Evolutionary conservation across 169 alveolate species (phyloP).

Genomic region (Cryptosporidium meleagridis): DNA sequence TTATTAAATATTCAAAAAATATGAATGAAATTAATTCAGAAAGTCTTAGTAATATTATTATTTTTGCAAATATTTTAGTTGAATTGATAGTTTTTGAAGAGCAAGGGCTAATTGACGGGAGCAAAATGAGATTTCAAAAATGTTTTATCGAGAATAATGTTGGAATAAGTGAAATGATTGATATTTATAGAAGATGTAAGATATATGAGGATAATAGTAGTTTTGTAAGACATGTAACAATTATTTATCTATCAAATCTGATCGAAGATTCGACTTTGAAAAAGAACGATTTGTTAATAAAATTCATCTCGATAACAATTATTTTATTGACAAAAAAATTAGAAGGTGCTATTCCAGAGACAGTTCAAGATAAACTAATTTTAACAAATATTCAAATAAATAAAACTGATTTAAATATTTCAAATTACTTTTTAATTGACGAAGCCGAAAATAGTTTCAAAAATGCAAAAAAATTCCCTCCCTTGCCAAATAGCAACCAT

Average conservation of each 20-base stretch:
- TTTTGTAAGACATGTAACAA: conserved; percentile 26
- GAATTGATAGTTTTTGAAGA: conserved; percentile 50
- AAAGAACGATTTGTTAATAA: conserved; percentile 38
- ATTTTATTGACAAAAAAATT: conserved; percentile 72
- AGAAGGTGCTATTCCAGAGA: conserved; percentile 25
- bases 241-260: conserved; percentile 53
- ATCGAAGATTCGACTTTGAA: conserved; percentile 48
- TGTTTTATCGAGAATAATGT: not conserved
- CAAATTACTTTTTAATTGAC: conserved; percentile 34
- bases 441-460: conserved; percentile 2
- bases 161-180: not conserved
- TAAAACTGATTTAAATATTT: conserved; percentile 14
- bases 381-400: not conserved
- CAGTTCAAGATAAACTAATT: not conserved
- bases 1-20: not conserved
- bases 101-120: conserved; percentile 42
- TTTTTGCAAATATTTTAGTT: conserved; percentile 15
- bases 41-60: not conserved
- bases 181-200: conserved; percentile 49
- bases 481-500: conserved; percentile 78
- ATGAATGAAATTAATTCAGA: not conserved
- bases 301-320: conserved; percentile 33
- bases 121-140: conserved; percentile 31
- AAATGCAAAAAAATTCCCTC: conserved; percentile 58
- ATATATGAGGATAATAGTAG: conserved; percentile 49